Evolutionary conservation across 768 basidiomycete genomes (phyloP).

Genomic region (Leccinum subgranulosum): DNA sequence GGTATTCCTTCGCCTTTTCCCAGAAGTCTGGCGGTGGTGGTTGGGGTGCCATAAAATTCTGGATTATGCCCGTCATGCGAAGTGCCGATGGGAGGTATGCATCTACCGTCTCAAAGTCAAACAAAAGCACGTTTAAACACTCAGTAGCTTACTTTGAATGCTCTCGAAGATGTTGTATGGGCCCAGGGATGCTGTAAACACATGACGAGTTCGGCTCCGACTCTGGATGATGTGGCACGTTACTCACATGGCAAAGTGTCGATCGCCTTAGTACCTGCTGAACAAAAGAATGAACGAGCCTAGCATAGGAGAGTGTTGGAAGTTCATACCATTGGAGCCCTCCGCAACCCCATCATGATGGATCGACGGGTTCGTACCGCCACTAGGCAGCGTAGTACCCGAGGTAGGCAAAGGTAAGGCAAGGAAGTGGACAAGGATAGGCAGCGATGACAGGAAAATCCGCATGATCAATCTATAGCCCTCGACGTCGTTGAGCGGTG

Average conservation of each 20-base stretch:
- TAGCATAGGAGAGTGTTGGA: background rate
- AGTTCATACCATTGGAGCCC: background rate
- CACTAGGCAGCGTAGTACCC: background rate
- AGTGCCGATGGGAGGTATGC: background rate
- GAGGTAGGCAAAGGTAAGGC: background rate
- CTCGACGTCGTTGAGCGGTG: background rate
- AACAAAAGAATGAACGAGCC: background rate
- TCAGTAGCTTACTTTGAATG: slow-evolving; percentile 1
- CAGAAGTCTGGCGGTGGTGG: slow-evolving; percentile 6
- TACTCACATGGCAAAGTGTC: background rate
- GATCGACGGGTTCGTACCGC: background rate
- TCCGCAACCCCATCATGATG: background rate
- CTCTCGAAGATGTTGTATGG: background rate
- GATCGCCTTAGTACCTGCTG: background rate
- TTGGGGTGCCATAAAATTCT: background rate
- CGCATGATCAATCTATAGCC: background rate
- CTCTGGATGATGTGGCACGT: background rate
- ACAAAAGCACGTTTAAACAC: background rate
- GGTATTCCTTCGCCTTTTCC: slow-evolving; percentile 6
- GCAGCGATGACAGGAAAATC: background rate
- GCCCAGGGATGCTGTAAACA: background rate
- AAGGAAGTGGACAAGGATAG: background rate
- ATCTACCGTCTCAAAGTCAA: background rate
- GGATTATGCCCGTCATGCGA: background rate
- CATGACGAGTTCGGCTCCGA: background rate